These are phyloP conservation scores for Pyrenophora seminiperda DNA, from an alignment of 2,329 filamentous ascomycete species.

Conservation along the genomic window DNA sequence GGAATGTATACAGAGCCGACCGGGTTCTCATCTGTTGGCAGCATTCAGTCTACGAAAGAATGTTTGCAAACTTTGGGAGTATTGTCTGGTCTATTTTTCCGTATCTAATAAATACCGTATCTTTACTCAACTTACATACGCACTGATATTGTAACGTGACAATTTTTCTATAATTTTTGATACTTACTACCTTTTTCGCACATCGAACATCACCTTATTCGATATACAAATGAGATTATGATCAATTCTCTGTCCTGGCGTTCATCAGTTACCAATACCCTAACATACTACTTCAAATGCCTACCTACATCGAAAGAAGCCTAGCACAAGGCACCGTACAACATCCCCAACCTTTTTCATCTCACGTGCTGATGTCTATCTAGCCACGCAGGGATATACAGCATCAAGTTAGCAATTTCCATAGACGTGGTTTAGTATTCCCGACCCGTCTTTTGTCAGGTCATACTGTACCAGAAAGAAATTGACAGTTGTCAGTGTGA, in stretches of 20 bases:
- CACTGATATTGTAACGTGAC: neutral
- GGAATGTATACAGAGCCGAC: slow-evolving; percentile 7
- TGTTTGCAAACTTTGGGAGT: slow-evolving; percentile 1
- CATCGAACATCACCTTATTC: too few species aligned
- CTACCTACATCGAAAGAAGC: neutral
- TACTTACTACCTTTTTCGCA: too few species aligned
- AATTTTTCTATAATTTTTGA: too few species aligned
- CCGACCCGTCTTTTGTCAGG: neutral
- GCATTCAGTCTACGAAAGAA: slow-evolving; percentile 2
- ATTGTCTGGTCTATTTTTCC: slow-evolving; percentile 15
- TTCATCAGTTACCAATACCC: neutral
- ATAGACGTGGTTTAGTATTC: neutral
- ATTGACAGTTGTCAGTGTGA: slow-evolving; percentile 16
- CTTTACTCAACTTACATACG: neutral
- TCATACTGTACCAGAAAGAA: neutral
- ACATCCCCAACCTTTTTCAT: neutral
- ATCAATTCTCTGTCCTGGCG: too few species aligned
- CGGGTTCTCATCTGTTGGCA: slow-evolving; percentile 6
- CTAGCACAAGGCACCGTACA: neutral
- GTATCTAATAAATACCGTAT: slow-evolving; percentile 1
- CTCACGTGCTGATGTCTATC: neutral
- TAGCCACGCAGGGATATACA: neutral
- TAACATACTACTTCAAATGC: neutral
- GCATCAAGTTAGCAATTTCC: neutral
- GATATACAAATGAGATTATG: too few species aligned